Evolutionary conservation across 768 basidiomycete species (phyloP), one percentile per base, ranked within the genome.

Genomic region (Collybia mongolica): DNA sequence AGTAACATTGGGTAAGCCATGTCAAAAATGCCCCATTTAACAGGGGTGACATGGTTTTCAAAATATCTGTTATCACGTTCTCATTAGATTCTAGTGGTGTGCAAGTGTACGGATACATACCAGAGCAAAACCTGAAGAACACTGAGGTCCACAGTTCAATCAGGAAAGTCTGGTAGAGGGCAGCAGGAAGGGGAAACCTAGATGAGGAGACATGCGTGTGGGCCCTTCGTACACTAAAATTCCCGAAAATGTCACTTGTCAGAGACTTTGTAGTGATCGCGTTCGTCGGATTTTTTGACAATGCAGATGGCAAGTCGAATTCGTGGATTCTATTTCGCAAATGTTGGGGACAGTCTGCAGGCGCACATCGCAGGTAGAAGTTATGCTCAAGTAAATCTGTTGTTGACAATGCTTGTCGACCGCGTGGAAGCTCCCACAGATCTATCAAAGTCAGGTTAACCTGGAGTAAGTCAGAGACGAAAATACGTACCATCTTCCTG

Each of bases 21-120:
- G 74, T 73, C n/a, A 86, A 66, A 4, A 86, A 60, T 15, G 78
- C 72, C 54, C 84, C 83, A 57, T 69, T 81, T 15, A 85, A 62
- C 2, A 86, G 72, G 0, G 84, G 81, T 3, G 80, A 73, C 2
- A 75, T 77, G 6, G 80, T 79, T 44, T 72, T 72, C 32, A 82
- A 63, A 0, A 75, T 76, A 52, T 78, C 76, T 71, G 41, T 28
- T 11, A 23, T 2, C 22, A 43, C 14, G 4, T 11, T 32, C 11
- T 32, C 29, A 39, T 7, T 19, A 23, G 37, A 12, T 11, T 60
- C 51, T 47, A 29, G 48, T 12, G 18, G 8, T 26, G 12, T 20
- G 59, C 36, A 47, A 23, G 39, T 17, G n/a, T 20, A 26, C 38
- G 35, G 2, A 46, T 17, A 54, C 66, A 6, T 37, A 74, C 76